Conservation (phyloP, 148 eudicot genomes). For the Tetragonia tetragonoides region DNA sequence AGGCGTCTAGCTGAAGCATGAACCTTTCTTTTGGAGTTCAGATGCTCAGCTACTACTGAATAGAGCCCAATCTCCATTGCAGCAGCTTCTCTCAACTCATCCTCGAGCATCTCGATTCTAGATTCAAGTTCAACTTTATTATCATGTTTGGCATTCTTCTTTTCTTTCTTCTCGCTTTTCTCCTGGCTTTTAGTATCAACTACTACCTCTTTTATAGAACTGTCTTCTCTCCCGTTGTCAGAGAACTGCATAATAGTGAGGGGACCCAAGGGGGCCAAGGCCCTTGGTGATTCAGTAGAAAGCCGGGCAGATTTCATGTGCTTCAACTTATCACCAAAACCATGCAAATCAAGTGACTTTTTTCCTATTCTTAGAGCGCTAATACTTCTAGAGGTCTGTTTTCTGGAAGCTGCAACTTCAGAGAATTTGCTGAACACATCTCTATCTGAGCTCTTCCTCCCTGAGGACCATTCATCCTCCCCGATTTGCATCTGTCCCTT, state of each 20-base stretch:
- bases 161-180: slow-evolving; percentile 37
- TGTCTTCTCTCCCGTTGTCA: slow-evolving; percentile 35
- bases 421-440: slow-evolving; percentile 38
- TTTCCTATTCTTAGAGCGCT: slow-evolving; percentile 51
- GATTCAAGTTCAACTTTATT: slow-evolving; percentile 43
- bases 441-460: slow-evolving; percentile 31
- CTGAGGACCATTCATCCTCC: slow-evolving; percentile 31
- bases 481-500: slow-evolving; percentile 25
- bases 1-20: slow-evolving; percentile 85
- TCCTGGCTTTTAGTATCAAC: slow-evolving; percentile 37
- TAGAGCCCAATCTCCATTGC: slow-evolving; percentile 63
- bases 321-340: slow-evolving; percentile 50
- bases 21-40: slow-evolving; percentile 71
- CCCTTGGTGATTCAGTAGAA: slow-evolving; percentile 34
- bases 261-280: slow-evolving; percentile 13
- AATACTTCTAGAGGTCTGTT: slow-evolving; percentile 43
- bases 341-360: slow-evolving; percentile 44
- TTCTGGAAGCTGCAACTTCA: slow-evolving; percentile 40
- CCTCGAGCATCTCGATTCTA: slow-evolving; percentile 69
- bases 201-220: slow-evolving; percentile 29
- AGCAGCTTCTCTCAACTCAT: slow-evolving; percentile 82
- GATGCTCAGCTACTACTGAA: slow-evolving; percentile 72
- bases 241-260: slow-evolving; percentile 19
- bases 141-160: slow-evolving; percentile 35
- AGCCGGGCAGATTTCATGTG: slow-evolving; percentile 62